phyloP scores from a whole-genome alignment of 768 basidiomycete species.

The Leucosporidium scottii region DNA sequence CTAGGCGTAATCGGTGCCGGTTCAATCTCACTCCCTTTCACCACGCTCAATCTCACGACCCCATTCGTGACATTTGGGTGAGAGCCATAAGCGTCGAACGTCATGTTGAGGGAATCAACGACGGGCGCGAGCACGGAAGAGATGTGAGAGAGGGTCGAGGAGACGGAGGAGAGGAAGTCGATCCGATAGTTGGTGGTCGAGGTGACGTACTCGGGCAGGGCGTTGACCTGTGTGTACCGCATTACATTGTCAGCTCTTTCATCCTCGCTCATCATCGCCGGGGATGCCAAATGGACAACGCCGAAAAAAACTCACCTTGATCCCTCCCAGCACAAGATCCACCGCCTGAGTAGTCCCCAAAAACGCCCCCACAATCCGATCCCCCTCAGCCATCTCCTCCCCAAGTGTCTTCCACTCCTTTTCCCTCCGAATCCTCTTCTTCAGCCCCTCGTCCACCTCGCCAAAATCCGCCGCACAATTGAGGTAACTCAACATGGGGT shows the following conservation, averaged over 20 bases:
- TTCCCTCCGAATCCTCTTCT: slow-evolving; percentile 38
- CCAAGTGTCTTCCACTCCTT: slow-evolving; percentile 47
- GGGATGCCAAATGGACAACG: too few relatives aligned
- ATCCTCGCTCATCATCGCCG: too few relatives aligned
- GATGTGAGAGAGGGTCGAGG: slow-evolving; percentile 7
- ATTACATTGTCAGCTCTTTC: neutral
- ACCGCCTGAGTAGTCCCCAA: slow-evolving; percentile 67
- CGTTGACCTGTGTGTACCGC: slow-evolving; percentile 18
- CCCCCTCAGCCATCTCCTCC: slow-evolving; percentile 42
- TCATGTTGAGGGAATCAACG: slow-evolving; percentile 12
- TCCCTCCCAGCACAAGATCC: slow-evolving; percentile 49
- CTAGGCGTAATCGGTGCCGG: slow-evolving; percentile 28
- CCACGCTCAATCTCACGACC: slow-evolving; percentile 7
- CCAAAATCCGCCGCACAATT: slow-evolving; percentile 63
- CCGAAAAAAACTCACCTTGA: slow-evolving; percentile 16
- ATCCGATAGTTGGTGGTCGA: slow-evolving; percentile 31
- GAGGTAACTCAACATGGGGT: slow-evolving; percentile 44
- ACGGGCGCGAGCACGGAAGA: slow-evolving; percentile 20
- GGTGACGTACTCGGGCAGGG: slow-evolving; percentile 21
- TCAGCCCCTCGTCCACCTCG: slow-evolving; percentile 53
- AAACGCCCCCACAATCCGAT: slow-evolving; percentile 38
- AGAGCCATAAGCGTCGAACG: slow-evolving; percentile 14
- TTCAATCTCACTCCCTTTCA: slow-evolving; percentile 12
- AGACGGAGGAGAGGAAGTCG: slow-evolving; percentile 23
- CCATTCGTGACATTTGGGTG: neutral